These are phyloP conservation scores for Scleroderma bovista DNA, from an alignment of 768 basidiomycete species.

Conservation along the genomic window DNA sequence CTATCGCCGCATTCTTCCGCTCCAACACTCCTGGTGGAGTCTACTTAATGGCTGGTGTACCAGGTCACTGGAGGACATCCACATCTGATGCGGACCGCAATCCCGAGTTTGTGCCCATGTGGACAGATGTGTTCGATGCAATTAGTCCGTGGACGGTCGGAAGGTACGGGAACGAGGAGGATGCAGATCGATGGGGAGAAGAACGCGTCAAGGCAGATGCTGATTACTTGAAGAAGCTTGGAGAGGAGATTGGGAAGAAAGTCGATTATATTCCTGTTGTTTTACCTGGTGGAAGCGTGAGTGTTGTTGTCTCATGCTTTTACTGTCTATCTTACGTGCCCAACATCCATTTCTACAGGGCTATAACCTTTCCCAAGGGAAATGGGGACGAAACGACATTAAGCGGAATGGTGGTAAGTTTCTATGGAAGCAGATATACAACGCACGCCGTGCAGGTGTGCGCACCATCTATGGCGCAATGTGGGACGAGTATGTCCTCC, in stretches of 20 bases:
- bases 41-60: conserved; percentile 67
- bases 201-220: conserved; percentile 60
- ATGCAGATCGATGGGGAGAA: conserved; percentile 59
- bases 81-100: conserved; percentile 65
- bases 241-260: conserved; percentile 41
- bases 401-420: conserved; percentile 70
- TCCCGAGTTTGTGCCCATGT: conserved; percentile 59
- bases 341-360: conserved; percentile 38
- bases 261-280: conserved; percentile 84
- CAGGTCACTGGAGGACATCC: conserved; percentile 72
- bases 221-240: conserved; percentile 48
- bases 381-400: conserved; percentile 69
- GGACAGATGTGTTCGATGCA: conserved; percentile 75
- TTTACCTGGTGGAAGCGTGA: conserved; percentile 74
- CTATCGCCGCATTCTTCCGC: conserved; percentile 52
- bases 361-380: conserved; percentile 63
- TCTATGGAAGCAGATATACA: conserved; percentile 73
- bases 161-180: conserved; percentile 52
- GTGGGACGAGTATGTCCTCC: conserved; percentile 69
- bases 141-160: conserved; percentile 84
- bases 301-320: conserved; percentile 22
- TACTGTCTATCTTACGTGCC: conserved; percentile 1
- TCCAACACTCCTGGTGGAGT: conserved; percentile 64
- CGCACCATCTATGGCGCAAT: conserved; percentile 75
- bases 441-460: conserved; percentile 56